Percentiles rank a stretch among this genome's conserved stretches.
phyloP scores from a whole-genome alignment of 257 asterid species.

The Fraxinus cuspidata region DNA sequence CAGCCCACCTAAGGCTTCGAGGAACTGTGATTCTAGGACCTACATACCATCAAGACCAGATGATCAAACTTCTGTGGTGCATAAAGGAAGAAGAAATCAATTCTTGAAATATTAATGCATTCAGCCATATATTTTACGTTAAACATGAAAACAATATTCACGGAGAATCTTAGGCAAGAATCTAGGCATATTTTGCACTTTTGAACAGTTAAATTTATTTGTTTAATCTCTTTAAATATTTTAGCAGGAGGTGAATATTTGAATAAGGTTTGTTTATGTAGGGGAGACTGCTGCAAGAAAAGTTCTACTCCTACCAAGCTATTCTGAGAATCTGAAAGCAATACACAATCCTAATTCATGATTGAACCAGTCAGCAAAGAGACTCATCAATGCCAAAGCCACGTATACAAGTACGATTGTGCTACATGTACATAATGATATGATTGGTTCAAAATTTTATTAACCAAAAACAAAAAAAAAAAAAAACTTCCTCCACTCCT shows the following conservation, averaged over 20 bases:
- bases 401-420: too few relatives aligned
- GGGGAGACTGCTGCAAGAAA: neutral
- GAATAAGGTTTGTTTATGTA: neutral
- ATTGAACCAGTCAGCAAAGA: neutral
- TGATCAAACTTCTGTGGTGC: neutral
- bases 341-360: neutral
- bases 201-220: neutral
- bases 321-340: neutral
- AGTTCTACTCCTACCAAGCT: neutral
- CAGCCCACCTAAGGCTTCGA: slow-evolving; percentile 79
- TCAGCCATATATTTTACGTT: neutral
- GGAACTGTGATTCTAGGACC: slow-evolving; percentile 85
- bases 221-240: neutral
- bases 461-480: too few relatives aligned
- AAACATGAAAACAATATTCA: neutral
- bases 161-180: neutral
- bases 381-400: neutral
- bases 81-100: neutral
- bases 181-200: neutral
- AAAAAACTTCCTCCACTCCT: too few relatives aligned
- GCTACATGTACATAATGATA: too few relatives aligned
- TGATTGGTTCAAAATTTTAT: too few relatives aligned
- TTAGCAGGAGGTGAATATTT: neutral
- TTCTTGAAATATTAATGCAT: neutral
- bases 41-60: slow-evolving; percentile 39